Evolutionary conservation across 345 rosid species (phyloP), one percentile per base, ranked within the genome.

Genomic region (Lumnitzera racemosa): DNA sequence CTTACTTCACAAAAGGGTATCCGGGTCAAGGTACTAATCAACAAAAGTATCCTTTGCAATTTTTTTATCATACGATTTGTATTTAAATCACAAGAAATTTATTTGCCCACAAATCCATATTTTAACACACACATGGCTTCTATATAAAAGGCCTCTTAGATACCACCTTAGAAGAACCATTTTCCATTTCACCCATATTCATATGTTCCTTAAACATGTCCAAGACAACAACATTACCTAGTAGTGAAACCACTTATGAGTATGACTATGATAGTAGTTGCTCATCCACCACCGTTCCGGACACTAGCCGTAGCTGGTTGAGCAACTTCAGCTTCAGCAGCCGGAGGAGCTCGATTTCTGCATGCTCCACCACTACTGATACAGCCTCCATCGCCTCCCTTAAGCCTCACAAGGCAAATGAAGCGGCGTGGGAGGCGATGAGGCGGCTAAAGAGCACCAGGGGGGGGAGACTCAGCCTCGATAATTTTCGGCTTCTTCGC

Each of bases 401-500:
- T 50, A 91, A 91, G 81, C 98, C 98, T n/a, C 98, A 91, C 89
- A 89, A 89, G 74, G 85, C 98, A 0, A 91, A 91, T 83, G 88
- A 89, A 16, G 83, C 77, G 1, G 88, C 91, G 2, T 89, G 95
- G 92, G 85, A 89, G 70, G 96, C 96, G 65, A 85, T 91, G 76
- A 80, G 76, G 57, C 74, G 76, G 56, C 83, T 91, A 3, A 74
- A 80, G 47, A 63, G 69, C 13, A 69, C 74, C 27, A 64, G 61
- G n/a, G 67, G 65, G 1, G 95, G 95, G 27, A 79, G 84, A 20
- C 80, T 92, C 11, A 89, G 96, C 59, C 86, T 92, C 31, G 91
- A 92, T 58, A 90, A 89, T 63, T 92, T 92, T 60, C 78, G 82
- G 43, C 85, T 92, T 16, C 78, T 89, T 15, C 87, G 83, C 50